Evolutionary conservation across 1,284 basidiomycete genomes (phyloP), one percentile per base, ranked within the genome.

Genomic region (Ustilago shanxiensis): DNA sequence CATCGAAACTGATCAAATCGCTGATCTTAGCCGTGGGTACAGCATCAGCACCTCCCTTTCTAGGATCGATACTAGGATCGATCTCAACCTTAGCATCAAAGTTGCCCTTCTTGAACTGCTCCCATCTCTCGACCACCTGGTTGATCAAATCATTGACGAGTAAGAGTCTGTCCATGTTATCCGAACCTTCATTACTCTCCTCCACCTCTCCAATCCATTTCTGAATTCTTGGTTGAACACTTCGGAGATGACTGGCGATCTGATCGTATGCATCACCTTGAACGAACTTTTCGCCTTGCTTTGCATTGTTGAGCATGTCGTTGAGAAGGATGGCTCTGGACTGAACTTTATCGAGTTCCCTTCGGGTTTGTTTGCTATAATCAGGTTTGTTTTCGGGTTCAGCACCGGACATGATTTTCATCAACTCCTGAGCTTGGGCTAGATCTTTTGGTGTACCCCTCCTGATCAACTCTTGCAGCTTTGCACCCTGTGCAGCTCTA

Each of bases 101-200:
- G 87, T 98, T 95, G 47, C 95, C 96, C 70, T 91, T 91, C 87
- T 93, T 93, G 89, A 93, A 96, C 0, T 94, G 91, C 77, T 96
- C 93, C 85, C 95, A 98, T 28, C 96, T 92, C 51, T 91, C 90
- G 20, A 97, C 87, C 18, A 96, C 93, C 39, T 91, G 93, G 87
- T 99, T 98, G 87, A 99, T 96, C 81, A 97, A 92, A 87, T 99
- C 97, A 86, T 99, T 99, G 73, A 96, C 95, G 86, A 98, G 90
- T 29, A 99, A 89, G 86, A 98, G 92, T 2, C 94, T 93, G 79
- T 96, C 95, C 83, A 98, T 91, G 58, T 94, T 93, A 28, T 80
- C 75, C 49, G 64, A 45, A 31, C 66, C 72, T 73, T 96, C 94
- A 47, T 41, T 50, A 24, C 91, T 90, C 39, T 89, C 88, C 31